A percentile compares a stretch with the other conserved stretches of the same genome.
These are phyloP conservation scores for Vitis cinerea DNA, from an alignment of 164 flowering plant species.

Conservation along the genomic window DNA sequence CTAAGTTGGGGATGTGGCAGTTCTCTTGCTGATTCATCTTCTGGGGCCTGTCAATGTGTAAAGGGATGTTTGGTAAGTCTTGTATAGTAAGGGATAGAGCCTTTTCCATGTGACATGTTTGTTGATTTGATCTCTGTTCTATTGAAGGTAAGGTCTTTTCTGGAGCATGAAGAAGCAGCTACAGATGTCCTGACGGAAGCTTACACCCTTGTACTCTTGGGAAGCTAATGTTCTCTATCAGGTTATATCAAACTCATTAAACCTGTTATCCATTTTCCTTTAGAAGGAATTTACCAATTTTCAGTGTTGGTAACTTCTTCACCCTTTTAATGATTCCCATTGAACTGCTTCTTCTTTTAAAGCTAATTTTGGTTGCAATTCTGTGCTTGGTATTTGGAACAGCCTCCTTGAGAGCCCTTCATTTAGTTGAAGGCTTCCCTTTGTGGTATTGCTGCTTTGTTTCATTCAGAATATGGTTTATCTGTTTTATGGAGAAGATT, in stretches of 20 bases:
- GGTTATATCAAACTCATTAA: neutral
- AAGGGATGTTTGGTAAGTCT: too few relatives aligned
- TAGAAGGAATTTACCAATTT: too few relatives aligned
- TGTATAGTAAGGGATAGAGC: neutral
- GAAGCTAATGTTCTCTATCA: neutral
- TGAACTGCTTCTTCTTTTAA: too few relatives aligned
- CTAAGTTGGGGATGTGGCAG: neutral
- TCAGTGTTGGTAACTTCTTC: too few relatives aligned
- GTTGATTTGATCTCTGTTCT: neutral
- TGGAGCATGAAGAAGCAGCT: neutral
- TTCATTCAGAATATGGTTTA: too few relatives aligned
- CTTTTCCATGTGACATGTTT: neutral
- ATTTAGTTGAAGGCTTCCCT: neutral
- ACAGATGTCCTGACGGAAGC: neutral
- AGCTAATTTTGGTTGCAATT: too few relatives aligned
- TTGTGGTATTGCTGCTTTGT: neutral
- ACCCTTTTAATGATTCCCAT: too few relatives aligned
- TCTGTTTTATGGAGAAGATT: too few relatives aligned
- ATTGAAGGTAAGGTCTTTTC: neutral
- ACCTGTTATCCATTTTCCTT: too few relatives aligned
- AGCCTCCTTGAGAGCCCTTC: neutral
- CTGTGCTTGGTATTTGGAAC: neutral
- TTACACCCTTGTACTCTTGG: neutral
- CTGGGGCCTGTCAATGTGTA: neutral
- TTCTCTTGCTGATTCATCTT: neutral